Evolutionary conservation across 2,329 filamentous ascomycete genomes (phyloP), one percentile per base, ranked within the genome.

Genomic region (Aspergillus sp.): DNA sequence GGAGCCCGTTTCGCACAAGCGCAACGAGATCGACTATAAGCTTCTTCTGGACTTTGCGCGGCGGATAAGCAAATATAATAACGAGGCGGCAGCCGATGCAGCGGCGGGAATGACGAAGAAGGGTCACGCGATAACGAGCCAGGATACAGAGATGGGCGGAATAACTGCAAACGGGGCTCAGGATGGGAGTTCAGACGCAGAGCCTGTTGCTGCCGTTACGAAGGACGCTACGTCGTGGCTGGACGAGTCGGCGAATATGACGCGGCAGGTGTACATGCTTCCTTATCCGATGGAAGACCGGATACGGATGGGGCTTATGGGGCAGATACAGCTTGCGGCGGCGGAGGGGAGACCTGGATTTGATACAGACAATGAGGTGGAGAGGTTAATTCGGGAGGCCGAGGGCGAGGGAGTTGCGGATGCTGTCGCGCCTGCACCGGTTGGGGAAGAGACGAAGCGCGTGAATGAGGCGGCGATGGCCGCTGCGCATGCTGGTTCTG

Each of bases 341-440:
- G 64, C 81, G 53, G 70, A 85, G 78, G 66, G 95, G 78, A 41
- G 64, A n/a, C 62, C 64, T 6, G 66, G 90, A 68, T 57, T 80
- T 75, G 68, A 91, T 77, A 56, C 87, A 76, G 71, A 85, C 65
- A 68, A 66, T 47, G 76, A 79, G 59, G 72, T 78, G 12, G 75
- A 77, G 41, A 68, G 73, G 43, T 52, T 78, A 59, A 70, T 79
- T 13, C 12, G 88, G 81, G 26, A 87, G 72, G 45, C 88, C 79
- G 50, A 83, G 80, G 66, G 89, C 69, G 59, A 83, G 71, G 61
- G 82, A 68, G 65, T 75, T 74, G 59, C 79, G 74, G 69, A 74
- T 66, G 60, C 64, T 9, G 62, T 66, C 2, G 81, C 78, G n/a
- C 77, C 66, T 34, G 62, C 55, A 1, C 48, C 43, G n/a, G 47